phyloP scores from a whole-genome alignment of 2,329 filamentous ascomycete species.

The Diaporthe batatas region DNA sequence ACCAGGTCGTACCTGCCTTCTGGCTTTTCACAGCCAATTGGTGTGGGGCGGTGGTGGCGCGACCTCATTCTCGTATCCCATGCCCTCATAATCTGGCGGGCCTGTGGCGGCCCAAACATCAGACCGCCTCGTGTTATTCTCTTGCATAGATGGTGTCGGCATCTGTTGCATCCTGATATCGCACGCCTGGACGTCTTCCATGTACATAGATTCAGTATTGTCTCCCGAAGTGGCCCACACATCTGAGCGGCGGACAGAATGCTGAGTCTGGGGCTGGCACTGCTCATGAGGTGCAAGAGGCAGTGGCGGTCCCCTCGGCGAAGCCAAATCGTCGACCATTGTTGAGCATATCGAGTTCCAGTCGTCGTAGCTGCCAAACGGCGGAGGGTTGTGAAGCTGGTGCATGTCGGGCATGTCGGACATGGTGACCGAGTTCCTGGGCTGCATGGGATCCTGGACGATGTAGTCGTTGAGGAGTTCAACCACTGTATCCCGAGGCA shows the following conservation, averaged over 20 bases:
- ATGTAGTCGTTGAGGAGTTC: slow-evolving; percentile 41
- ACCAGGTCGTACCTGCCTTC: background rate
- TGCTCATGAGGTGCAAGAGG: slow-evolving; percentile 39
- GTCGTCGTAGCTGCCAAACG: slow-evolving; percentile 38
- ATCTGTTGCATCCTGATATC: slow-evolving; percentile 30
- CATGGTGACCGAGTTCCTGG: slow-evolving; percentile 23
- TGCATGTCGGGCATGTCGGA: slow-evolving; percentile 18
- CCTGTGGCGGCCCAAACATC: slow-evolving; percentile 38
- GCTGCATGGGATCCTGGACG: slow-evolving; percentile 36
- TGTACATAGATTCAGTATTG: slow-evolving; percentile 37
- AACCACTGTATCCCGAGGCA: slow-evolving; percentile 40
- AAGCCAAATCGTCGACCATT: slow-evolving; percentile 41
- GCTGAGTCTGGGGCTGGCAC: slow-evolving; percentile 28
- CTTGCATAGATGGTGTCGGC: slow-evolving; percentile 27
- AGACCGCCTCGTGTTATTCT: slow-evolving; percentile 18
- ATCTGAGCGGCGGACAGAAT: slow-evolving; percentile 34
- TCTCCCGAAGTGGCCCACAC: slow-evolving; percentile 38
- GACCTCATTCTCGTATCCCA: slow-evolving; percentile 41
- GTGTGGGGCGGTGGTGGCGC: slow-evolving; percentile 36
- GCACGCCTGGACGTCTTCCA: slow-evolving; percentile 40
- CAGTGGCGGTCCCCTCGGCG: slow-evolving; percentile 36
- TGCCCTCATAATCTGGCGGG: slow-evolving; percentile 38
- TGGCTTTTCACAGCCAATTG: slow-evolving; percentile 35
- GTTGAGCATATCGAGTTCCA: slow-evolving; percentile 41
- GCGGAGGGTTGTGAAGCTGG: slow-evolving; percentile 31